phyloP scores from a whole-genome alignment of 2,329 filamentous ascomycete genomes.

The Cladosporium austrohemisphaericum region DNA sequence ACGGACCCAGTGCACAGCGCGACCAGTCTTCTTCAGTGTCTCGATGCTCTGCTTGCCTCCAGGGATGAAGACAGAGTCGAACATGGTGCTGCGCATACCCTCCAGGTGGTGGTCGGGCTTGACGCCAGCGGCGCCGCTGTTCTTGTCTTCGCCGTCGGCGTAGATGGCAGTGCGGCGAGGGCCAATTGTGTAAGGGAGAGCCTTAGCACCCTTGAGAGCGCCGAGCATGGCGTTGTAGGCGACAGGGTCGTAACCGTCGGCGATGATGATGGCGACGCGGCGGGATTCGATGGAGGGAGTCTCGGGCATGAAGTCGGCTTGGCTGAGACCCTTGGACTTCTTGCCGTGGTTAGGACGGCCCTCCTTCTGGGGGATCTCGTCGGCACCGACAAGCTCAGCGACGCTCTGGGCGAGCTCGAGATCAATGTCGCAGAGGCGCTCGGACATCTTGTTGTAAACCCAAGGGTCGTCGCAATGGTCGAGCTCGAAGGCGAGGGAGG shows the following conservation, averaged over 20 bases:
- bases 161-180: constrained; percentile 64
- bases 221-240: constrained; percentile 64
- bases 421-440: constrained; percentile 69
- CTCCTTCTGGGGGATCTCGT: constrained; percentile 51
- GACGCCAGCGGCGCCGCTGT: constrained; percentile 49
- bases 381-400: constrained; percentile 64
- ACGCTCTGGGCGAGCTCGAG: constrained; percentile 65
- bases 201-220: constrained; percentile 58
- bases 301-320: constrained; percentile 62
- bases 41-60: constrained; percentile 63
- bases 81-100: constrained; percentile 74
- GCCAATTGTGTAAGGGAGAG: constrained; percentile 69
- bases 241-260: constrained; percentile 68
- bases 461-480: constrained; percentile 77
- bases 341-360: constrained; percentile 61
- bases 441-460: constrained; percentile 67
- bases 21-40: constrained; percentile 64
- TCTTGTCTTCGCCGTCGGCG: constrained; percentile 56
- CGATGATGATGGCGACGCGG: constrained; percentile 70
- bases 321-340: constrained; percentile 64
- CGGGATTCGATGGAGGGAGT: constrained; percentile 66
- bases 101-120: constrained; percentile 75
- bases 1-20: constrained; percentile 70
- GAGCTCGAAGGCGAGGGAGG: constrained; percentile 65
- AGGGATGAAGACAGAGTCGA: constrained; percentile 74